Percentiles rank a stretch among this genome's conserved stretches.
Conservation (phyloP, 371 early-diverging fungal species). For the Vairimorpha necatrix region DNA sequence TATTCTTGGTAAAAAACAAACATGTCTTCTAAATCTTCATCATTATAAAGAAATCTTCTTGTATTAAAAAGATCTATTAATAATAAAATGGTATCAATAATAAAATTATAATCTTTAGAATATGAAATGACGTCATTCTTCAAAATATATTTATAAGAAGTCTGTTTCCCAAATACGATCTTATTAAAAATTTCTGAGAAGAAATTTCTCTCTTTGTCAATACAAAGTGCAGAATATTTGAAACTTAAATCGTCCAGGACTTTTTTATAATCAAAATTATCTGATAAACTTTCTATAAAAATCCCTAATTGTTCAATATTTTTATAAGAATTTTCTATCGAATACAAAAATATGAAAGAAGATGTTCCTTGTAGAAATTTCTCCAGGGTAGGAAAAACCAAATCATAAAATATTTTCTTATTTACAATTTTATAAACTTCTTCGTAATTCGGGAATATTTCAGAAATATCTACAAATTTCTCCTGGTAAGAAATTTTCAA, state of each 20-base stretch:
- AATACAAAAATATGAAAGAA: constrained; percentile 41
- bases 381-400: constrained; percentile 38
- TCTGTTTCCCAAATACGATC: constrained; percentile 6
- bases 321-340: constrained; percentile 26
- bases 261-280: constrained; percentile 11
- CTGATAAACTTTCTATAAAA: constrained; percentile 13
- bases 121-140: constrained; percentile 6
- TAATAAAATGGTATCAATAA: constrained; percentile 29
- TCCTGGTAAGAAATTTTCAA: constrained; percentile 25
- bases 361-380: constrained; percentile 25
- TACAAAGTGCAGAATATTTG: constrained; percentile 12
- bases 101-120: background rate
- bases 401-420: constrained; percentile 37
- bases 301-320: constrained; percentile 21
- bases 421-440: constrained; percentile 32
- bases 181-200: constrained; percentile 49
- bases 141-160: constrained; percentile 28
- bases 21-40: constrained; percentile 39
- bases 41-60: constrained; percentile 35
- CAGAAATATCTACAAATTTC: constrained; percentile 11
- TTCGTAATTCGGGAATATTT: constrained; percentile 28
- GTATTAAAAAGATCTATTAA: constrained; percentile 21
- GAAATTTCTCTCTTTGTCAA: constrained; percentile 41
- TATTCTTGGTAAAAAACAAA: constrained; percentile 24
- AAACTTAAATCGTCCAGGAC: constrained; percentile 29